Evolutionary conservation across 768 basidiomycete species (phyloP), one percentile per base, ranked within the genome.

Genomic region (Russula griseocarnosa): DNA sequence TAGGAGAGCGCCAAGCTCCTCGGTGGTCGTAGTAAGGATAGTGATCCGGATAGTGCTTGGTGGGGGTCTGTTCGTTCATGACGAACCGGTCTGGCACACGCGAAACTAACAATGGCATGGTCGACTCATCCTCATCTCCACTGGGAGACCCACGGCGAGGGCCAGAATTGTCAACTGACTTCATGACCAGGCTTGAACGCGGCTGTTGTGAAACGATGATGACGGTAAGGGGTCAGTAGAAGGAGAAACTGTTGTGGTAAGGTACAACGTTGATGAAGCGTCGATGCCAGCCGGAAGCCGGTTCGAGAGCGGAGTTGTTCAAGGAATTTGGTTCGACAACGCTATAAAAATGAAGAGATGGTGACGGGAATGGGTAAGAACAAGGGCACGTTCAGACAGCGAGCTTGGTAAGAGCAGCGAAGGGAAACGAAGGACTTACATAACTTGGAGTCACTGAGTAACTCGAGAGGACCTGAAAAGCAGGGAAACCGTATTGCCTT

Each of bases 31-130:
- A 70, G 61, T 66, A 56, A 63, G 71, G 60, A 68, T 78, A 78
- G 67, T 77, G 78, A 62, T 80, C 81, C 67, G 83, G 73, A 73
- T 83, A 85, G 62, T 78, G 73, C 65, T 85, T 82, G 70, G 79
- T 82, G 70, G 79, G 72, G 74, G 77, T 79, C 61, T 76, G 70
- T 67, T 86, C 83, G 65, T 84, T 83, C 67, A 65, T 61, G 55
- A 57, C 50, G 60, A 65, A 65, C 60, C 59, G 59, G 30, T 65
- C 64, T 57, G 64, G 38, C 50, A 70, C 73, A 73, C 79, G 82
- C 71, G 79, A 74, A 73, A 76, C 78, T 75, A 72, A 77, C 55
- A 69, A 58, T 24, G 68, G 66, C 66, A 64, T 51, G 49, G 58
- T 32, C n/a, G 63, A 61, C 53, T 59, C 71, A 46, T 67, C 71